Conservation (phyloP, 352 stramenopile species). For the Peronospora belbahrii region DNA sequence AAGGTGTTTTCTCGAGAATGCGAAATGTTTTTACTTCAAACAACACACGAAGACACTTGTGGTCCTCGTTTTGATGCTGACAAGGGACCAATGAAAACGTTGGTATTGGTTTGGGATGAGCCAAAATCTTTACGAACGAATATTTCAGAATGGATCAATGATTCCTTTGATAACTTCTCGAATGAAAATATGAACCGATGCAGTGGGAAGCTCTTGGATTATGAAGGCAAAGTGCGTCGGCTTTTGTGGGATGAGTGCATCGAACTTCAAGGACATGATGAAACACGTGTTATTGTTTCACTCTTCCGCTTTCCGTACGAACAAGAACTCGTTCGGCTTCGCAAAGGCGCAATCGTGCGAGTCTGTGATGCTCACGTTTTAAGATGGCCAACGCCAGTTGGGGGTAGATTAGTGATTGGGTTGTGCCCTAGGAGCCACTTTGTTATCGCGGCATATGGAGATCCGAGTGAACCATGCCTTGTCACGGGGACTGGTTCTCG, state of each 20-base stretch:
- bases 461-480: conserved; percentile 12
- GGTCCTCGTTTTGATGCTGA: background rate
- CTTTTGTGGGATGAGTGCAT: conserved; percentile 41
- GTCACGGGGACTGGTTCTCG: conserved; percentile 2
- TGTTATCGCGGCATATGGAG: conserved; percentile 9
- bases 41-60: conserved; percentile 9
- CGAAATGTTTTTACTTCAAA: conserved; percentile 54
- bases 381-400: conserved; percentile 23
- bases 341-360: conserved; percentile 20
- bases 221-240: conserved; percentile 25
- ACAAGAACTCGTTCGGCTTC: conserved; percentile 24
- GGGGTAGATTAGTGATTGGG: conserved; percentile 25
- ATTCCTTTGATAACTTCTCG: conserved; percentile 6
- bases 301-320: conserved; percentile 32
- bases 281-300: conserved; percentile 23
- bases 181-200: conserved; percentile 4
- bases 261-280: conserved; percentile 20
- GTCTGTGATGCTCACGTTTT: conserved; percentile 27
- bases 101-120: conserved; percentile 26
- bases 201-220: conserved; percentile 23
- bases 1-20: conserved; percentile 61
- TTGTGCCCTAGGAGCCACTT: conserved; percentile 35
- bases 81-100: conserved; percentile 4
- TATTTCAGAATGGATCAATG: conserved; percentile 2
- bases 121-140: background rate